A percentile compares a stretch with the other conserved stretches of the same genome.
Conservation (phyloP, 2,329 filamentous ascomycete species). For the Rosellinia necatrix region DNA sequence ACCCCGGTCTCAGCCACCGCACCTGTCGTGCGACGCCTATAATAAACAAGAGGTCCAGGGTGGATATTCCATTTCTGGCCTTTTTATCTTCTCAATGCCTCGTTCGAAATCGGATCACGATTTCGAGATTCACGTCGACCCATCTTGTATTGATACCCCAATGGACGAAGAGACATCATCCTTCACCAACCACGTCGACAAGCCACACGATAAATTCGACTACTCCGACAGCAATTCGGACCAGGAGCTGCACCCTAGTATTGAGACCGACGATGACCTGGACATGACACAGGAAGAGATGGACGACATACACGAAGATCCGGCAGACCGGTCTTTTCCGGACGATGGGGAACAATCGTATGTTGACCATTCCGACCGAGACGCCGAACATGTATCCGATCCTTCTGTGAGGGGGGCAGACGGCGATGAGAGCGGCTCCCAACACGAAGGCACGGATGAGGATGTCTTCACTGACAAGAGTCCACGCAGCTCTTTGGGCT, state of each 20-base stretch:
- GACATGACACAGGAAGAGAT: slow-evolving; percentile 16
- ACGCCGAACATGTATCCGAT: slow-evolving; percentile 25
- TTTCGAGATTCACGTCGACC: slow-evolving; percentile 55
- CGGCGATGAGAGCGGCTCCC: slow-evolving; percentile 53
- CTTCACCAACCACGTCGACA: background rate
- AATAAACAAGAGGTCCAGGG: slow-evolving; percentile 20
- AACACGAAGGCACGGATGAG: slow-evolving; percentile 55
- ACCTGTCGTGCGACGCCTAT: slow-evolving; percentile 21
- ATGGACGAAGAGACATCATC: slow-evolving; percentile 45
- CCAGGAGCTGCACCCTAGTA: slow-evolving; percentile 29
- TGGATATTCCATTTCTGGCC: slow-evolving; percentile 7
- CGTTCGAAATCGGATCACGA: slow-evolving; percentile 44
- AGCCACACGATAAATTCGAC: slow-evolving; percentile 8
- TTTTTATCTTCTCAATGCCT: slow-evolving; percentile 31
- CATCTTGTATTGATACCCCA: slow-evolving; percentile 48
- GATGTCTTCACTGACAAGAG: slow-evolving; percentile 65
- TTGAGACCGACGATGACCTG: slow-evolving; percentile 31
- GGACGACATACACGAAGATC: slow-evolving; percentile 35
- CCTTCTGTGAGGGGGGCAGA: slow-evolving; percentile 33
- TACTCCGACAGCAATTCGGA: background rate
- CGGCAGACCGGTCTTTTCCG: slow-evolving; percentile 38
- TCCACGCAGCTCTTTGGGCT: slow-evolving; percentile 61
- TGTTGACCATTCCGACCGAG: slow-evolving; percentile 32
- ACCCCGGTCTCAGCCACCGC: slow-evolving; percentile 6
- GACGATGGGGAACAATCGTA: slow-evolving; percentile 38